phyloP scores from a whole-genome alignment of 208 protist genomes.

The Acanthamoeba sp. region DNA sequence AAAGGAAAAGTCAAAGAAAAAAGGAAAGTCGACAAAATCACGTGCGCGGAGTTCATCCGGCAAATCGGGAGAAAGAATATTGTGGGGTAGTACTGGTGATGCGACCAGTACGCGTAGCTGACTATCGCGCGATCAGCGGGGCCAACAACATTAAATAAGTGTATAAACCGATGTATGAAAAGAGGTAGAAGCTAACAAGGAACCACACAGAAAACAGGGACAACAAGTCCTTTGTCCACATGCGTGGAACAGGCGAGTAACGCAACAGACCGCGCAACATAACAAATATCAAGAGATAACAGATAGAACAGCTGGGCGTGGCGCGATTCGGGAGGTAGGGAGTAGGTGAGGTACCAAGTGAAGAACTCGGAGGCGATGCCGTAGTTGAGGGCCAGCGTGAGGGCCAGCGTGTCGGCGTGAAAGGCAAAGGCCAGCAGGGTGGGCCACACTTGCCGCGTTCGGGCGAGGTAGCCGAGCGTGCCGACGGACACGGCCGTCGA shows the following conservation, averaged over 20 bases:
- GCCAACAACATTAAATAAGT: background rate
- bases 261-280: background rate
- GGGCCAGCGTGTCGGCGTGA: background rate
- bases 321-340: background rate
- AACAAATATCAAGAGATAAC: background rate
- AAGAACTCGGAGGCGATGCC: conserved; percentile 48
- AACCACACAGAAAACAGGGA: background rate
- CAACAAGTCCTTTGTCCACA: background rate
- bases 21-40: too few species aligned
- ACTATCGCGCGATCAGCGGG: too few species aligned
- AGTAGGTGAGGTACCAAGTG: background rate
- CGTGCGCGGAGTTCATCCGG: too few species aligned
- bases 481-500: background rate
- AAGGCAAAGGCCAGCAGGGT: background rate
- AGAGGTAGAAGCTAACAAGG: background rate
- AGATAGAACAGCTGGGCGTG: background rate
- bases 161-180: background rate
- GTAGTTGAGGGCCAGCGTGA: conserved; percentile 8
- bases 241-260: background rate
- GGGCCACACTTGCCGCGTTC: background rate
- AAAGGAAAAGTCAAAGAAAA: too few species aligned
- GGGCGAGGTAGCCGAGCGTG: background rate
- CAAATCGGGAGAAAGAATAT: background rate
- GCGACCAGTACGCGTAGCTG: too few species aligned
- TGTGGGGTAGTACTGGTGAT: too few species aligned